Base-by-base conservation (phyloP, 2,329 filamentous ascomycete genomes). In the Botrytis deweyae region DNA sequence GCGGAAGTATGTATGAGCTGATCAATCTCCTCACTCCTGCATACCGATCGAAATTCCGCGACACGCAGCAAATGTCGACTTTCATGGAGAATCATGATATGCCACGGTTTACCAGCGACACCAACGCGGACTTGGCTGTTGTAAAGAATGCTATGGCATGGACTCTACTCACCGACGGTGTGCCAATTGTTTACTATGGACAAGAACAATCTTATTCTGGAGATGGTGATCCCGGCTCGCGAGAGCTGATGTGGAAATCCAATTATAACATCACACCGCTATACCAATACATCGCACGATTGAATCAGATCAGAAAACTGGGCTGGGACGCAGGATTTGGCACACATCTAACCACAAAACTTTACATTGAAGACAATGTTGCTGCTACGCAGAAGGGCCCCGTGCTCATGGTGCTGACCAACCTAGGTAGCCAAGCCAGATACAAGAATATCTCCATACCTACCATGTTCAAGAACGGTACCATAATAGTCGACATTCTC, bases 181-280 rank as follows among this genome's bases (percentile, higher is more conserved):
- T 88, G 40, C 86, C 86, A 1, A 85, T 87, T 75, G 72, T 87
- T 55, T 88, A 88, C 76, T 82, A 86, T 74, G 86, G 86, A 25
- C 84, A 87, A 76, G 86, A 88, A 77, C 86, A 88, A 73, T 83
- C 85, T 76, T 85, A 83, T 78, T 77, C 80, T n/a, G 83, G 83
- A 29, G 75, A 72, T 7, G 75, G 58, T 14, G 83, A 83, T 52
- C 84, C 84, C 0, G 36, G 77, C 40, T 85, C 85, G 74, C 83
- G 84, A 18, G 84, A 86, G 76, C 83, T 84, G 10, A 78, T 82
- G 42, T 86, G 84, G 85, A 55, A n/a, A 29, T 68, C 82, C 0
- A 79, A 80, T 0, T 86, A 84, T 74, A 76, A 80, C n/a, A 85
- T 81, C 10, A 75, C 75, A 42, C 71, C 72, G 22, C 55, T 76